Base-by-base conservation (phyloP, 495 filamentous ascomycete species). In the Mycothermus thermophilus region DNA sequence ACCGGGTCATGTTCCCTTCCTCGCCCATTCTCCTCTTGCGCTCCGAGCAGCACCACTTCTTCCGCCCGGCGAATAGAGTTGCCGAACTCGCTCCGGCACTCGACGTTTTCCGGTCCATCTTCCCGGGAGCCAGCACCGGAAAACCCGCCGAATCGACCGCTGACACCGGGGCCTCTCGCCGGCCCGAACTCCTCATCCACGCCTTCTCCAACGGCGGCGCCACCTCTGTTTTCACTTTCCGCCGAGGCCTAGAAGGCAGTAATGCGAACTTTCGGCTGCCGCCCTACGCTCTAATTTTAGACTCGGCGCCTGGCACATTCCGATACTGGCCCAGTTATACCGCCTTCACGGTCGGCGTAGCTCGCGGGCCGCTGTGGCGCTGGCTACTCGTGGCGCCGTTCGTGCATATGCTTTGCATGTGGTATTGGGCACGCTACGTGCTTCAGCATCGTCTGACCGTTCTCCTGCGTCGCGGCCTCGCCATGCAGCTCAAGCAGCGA, bases 151-250 rank as follows among this genome's bases (percentile, higher is more conserved):
- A n/a, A n/a, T n/a, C n/a, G n/a, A n/a, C n/a, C n/a, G n/a, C n/a
- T n/a, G n/a, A n/a, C n/a, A n/a, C n/a, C n/a, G n/a, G n/a, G n/a
- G n/a, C n/a, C n/a, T n/a, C n/a, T n/a, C n/a, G n/a, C n/a, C n/a
- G n/a, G n/a, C n/a, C n/a, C n/a, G n/a, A 59, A 32, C 43, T 67
- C 5, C 41, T 63, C 3, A 42, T 60, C 39, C 63, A 69, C 42
- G 23, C 54, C 29, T 64, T 58, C 40, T 66, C 62, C 28, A 66
- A 64, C 50, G 64, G 63, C 33, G 64, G 64, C 12, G 42, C 46
- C 16, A 21, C 41, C n/a, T 43, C 47, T 2, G 47, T 58, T 9
- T 38, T 29, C 6, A 35, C 37, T 2, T 22, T 64, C 0, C 55
- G 54, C 16, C 34, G 34, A 20, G 18, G 29, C 14, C 46, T 54